Base-by-base conservation (phyloP, 2,329 filamentous ascomycete genomes). In the Fusarium sp. region DNA sequence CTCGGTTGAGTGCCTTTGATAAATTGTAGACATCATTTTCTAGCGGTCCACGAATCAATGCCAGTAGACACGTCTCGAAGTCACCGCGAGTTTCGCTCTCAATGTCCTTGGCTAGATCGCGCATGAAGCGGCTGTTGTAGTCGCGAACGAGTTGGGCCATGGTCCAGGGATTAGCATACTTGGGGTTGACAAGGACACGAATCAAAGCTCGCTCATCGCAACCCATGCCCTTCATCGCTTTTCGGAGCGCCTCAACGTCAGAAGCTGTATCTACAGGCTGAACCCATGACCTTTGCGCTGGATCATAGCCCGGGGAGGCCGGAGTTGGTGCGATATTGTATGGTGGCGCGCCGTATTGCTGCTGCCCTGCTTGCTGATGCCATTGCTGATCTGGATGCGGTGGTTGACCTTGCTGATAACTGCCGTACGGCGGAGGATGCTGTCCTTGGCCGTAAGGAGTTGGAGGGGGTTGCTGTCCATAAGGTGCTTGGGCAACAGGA, bases 191-290 rank as follows among this genome's bases (percentile, higher is more conserved):
- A 11, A 80, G 65, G 9, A 78, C 62, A 5, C 67, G 67, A 36
- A 79, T 76, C 11, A 80, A 55, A 0, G 75, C 69, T 3, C 65
- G 55, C 52, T 80, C 75, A 20, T 79, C 75, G 36, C 77, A 79
- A 2, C 77, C 78, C 67, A 77, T 76, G 9, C 76, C 77, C 60
- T 77, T 77, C 78, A 80, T 79, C 2, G 78, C 77, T 23, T 78
- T 76, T 45, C 76, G 72, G 2, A 80, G 52, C 2, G 62, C 44
- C 60, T 79, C 75, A 1, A 71, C 72, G 8, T 79, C 78, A 16
- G 67, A 31, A 3, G 64, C 18, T 6, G 77, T 79, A 33, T 80
- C 72, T 12, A 78, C 70, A n/a, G 64, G 74, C 4, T 69, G 67
- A 1, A 61, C 53, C 50, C 41, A 73, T 2, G 69, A 55, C 26